Percentiles rank a stretch among this genome's conserved stretches.
Evolutionary conservation across 176 grass and related monocot genomes (phyloP).

Genomic region (Oryza rufipogon): DNA sequence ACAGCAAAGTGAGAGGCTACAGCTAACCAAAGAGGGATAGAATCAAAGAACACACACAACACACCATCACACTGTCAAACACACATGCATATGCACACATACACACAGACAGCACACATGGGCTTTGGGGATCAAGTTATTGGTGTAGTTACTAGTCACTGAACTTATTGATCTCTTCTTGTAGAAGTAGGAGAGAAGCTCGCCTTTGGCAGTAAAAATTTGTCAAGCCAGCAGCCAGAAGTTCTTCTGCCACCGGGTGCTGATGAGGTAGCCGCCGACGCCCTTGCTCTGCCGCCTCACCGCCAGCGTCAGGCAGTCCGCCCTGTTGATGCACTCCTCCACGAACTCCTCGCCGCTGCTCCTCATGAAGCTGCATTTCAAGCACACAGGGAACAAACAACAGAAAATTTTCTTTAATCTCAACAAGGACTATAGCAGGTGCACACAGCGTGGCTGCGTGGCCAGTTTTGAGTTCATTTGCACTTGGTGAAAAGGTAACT

Average conservation of each 20-base stretch:
- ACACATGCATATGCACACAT: neutral
- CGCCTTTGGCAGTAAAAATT: conserved; percentile 7
- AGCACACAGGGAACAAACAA: neutral
- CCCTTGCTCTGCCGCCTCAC: conserved; percentile 81
- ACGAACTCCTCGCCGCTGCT: conserved; percentile 81
- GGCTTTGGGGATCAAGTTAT: neutral
- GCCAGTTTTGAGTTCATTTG: conserved; percentile 7
- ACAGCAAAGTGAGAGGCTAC: neutral
- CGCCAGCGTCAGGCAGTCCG: conserved; percentile 88
- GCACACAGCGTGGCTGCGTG: neutral
- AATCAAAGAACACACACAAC: neutral
- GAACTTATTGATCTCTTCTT: neutral
- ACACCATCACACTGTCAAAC: neutral
- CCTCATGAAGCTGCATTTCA: conserved; percentile 57
- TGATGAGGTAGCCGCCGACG: conserved; percentile 86
- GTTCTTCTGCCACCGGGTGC: conserved; percentile 97
- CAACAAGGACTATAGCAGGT: neutral
- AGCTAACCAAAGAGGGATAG: conserved; percentile 23
- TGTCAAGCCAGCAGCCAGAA: conserved; percentile 87
- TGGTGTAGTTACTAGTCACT: conserved; percentile 12
- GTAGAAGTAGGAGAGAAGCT: neutral
- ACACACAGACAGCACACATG: neutral
- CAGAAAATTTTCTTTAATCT: neutral
- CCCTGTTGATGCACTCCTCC: conserved; percentile 80
- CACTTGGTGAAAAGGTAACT: conserved; percentile 10